Conservation (phyloP, 495 filamentous ascomycete species). For the Chlorociboria aeruginascens region DNA sequence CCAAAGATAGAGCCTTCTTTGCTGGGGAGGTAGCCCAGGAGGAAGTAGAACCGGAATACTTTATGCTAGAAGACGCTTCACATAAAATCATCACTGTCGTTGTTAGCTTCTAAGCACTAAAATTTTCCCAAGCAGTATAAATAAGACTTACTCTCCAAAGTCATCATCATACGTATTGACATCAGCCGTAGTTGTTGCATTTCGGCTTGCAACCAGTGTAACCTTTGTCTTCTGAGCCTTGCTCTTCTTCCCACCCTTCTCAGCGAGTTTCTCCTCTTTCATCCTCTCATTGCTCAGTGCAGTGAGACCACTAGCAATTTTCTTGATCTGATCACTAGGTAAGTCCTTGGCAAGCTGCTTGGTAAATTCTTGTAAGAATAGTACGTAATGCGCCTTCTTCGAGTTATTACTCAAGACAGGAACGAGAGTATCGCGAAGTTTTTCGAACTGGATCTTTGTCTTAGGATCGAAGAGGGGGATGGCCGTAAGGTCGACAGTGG, state of each 20-base stretch:
- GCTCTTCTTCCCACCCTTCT: conserved; percentile 92
- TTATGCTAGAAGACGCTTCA: conserved; percentile 24
- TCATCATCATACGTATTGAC: conserved; percentile 60
- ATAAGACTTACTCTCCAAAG: conserved; percentile 58
- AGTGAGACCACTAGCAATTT: conserved; percentile 74
- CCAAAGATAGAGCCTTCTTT: not conserved
- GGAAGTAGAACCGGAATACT: conserved; percentile 6
- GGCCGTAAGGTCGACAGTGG: conserved; percentile 64
- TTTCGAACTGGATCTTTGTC: conserved; percentile 73
- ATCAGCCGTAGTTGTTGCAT: conserved; percentile 52
- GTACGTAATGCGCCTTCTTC: conserved; percentile 80
- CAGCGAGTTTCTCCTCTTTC: conserved; percentile 92
- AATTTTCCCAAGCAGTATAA: conserved; percentile 1
- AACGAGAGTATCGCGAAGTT: conserved; percentile 58
- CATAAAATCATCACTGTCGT: conserved; percentile 51
- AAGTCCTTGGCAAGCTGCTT: conserved; percentile 84
- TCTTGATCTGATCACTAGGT: conserved; percentile 85
- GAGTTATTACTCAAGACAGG: conserved; percentile 60
- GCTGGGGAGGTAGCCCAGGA: conserved; percentile 1
- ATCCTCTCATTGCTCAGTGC: conserved; percentile 93
- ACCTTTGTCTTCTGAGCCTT: conserved; percentile 94
- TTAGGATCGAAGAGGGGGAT: conserved; percentile 81
- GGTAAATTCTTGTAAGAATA: conserved; percentile 84
- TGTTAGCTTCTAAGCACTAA: not conserved
- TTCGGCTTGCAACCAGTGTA: conserved; percentile 57